Conservation (phyloP, 345 rosid species). For the Linum lewisii region DNA sequence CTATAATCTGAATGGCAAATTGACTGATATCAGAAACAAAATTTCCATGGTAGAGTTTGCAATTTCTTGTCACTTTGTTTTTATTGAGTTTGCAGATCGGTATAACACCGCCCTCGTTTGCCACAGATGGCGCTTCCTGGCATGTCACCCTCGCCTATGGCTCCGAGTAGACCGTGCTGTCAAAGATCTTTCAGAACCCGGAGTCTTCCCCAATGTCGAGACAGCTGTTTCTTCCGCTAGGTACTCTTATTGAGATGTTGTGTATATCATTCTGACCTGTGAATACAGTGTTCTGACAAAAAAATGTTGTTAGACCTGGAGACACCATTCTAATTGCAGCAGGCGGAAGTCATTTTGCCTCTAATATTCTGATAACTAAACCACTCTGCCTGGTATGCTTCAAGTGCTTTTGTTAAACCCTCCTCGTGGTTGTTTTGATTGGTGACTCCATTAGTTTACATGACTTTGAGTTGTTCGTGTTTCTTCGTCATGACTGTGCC, state of each 20-base stretch:
- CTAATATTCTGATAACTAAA: constrained; percentile 75
- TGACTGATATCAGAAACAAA: background rate
- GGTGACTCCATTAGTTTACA: background rate
- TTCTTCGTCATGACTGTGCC: background rate
- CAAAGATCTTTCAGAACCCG: constrained; percentile 48
- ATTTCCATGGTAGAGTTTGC: background rate
- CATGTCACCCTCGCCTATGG: constrained; percentile 95
- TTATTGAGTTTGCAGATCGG: constrained; percentile 92
- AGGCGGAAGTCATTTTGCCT: constrained; percentile 68
- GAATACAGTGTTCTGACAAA: constrained; percentile 11
- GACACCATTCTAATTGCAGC: constrained; percentile 87
- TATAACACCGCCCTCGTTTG: constrained; percentile 99
- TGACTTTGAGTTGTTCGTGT: background rate
- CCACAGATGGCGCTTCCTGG: constrained; percentile 96
- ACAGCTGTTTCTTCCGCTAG: constrained; percentile 87
- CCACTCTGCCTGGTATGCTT: constrained; percentile 87
- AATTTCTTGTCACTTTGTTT: constrained; percentile 32
- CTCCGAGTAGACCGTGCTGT: constrained; percentile 74
- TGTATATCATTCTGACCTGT: constrained; percentile 2
- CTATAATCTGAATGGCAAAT: background rate
- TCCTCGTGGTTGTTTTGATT: background rate
- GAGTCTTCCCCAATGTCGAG: constrained; percentile 65
- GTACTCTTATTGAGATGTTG: constrained; percentile 29
- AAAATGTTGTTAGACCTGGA: constrained; percentile 58
- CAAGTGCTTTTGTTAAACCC: background rate